Evolutionary conservation across 2,329 filamentous ascomycete genomes (phyloP), one percentile per base, ranked within the genome.

Genomic region (Diaporthe vaccinii): DNA sequence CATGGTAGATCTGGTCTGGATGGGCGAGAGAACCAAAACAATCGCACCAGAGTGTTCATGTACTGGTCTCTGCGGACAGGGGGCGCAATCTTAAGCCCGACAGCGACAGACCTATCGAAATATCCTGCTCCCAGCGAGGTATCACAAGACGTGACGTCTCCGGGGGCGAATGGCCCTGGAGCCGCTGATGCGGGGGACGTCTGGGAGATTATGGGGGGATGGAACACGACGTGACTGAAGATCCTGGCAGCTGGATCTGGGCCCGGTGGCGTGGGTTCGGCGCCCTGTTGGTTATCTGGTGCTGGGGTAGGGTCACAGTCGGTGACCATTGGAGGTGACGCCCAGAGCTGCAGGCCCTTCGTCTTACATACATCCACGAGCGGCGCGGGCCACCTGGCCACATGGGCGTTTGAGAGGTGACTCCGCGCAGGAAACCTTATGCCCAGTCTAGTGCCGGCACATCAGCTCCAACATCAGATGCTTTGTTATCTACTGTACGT

Each of bases 231-330:
- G 31, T 25, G 28, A 53, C 31, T 53, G 44, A n/a, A 36, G 49
- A 39, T 28, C 46, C 65, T 39, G 44, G 61, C n/a, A 67, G 62
- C 20, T 51, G 5, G 28, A 69, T 53, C 65, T 55, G 31, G 65
- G 49, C 49, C 49, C 34, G 49, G 65, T 69, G 65, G 49, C 65
- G 34, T 41, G 65, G 65, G 12, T 55, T 69, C 22, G n/a, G 22
- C 14, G 49, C 34, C 34, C 65, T 22, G 25, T 68, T 46, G 65
- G 46, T 17, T 31, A n/a, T 31, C 22, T 67, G 46, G 22, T 31
- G 22, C 36, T 14, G 25, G 28, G 6, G 28, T 55, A 22, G 17
- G 36, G 36, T 61, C 14, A 59, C 65, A 53, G 34, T 68, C 65
- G 65, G 65, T 36, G 22, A 68, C 31, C 28, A 8, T 28, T 68